Base-by-base conservation (phyloP, 805 yeast species). In the Kuraishia cidri region DNA sequence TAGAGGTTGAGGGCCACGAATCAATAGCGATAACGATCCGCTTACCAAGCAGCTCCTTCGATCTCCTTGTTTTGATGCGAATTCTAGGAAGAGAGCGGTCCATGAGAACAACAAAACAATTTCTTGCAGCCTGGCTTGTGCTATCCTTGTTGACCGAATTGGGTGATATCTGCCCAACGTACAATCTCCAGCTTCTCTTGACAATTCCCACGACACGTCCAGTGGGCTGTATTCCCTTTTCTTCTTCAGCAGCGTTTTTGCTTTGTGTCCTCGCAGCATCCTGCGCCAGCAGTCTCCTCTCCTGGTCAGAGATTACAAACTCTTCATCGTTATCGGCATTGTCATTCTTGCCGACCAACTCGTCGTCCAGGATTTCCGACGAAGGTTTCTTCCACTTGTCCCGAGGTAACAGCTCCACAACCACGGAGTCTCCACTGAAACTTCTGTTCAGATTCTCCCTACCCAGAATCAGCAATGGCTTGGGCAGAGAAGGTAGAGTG, bases 21-120 rank as follows among this genome's bases (percentile, higher is more conserved):
- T 92, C 99, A 26, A 94, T 79, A 0, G 94, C 85, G 14, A 90
- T 78, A 6, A 94, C 95, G 34, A 92, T 83, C 55, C 97, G 78
- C 53, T 88, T 79, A 4, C 94, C 94, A n/a, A 78, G 56, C 10
- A 92, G 67, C 35, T 83, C 92, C 30, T 67, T 68, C 0, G 95
- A 86, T 47, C 88, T 77, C 52, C 97, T 75, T 0, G 98, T 92
- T 39, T 80, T 72, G 34, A 92, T 87, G 45, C 95, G 65, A 30
- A 92, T 71, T 42, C 82, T 76, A 15, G 99, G 98, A 37, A 92
- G 68, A 9, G 85, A 74, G 48, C 75, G 76, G 55, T 92, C 97
- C 92, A 92, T 79, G 37, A 94, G 69, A 31, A 82, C 66, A 15
- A 92, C 94, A 46, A 92, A 79, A 35, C 92, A 90, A 29, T 74